Base-by-base conservation (phyloP, 805 yeast genomes). In the Saccharomycopsis fibuligera region DNA sequence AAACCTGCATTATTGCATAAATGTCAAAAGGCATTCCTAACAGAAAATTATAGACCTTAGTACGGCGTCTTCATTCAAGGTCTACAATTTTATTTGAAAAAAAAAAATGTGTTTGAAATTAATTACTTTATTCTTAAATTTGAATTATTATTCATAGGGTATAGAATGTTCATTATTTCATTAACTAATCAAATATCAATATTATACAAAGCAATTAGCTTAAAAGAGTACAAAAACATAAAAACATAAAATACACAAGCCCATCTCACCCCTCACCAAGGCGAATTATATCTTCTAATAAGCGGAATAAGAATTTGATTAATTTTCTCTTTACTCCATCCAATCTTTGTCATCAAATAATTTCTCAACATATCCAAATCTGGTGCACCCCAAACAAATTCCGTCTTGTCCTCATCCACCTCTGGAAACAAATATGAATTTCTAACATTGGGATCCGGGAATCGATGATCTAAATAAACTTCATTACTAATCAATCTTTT, bases 311-410 rank as follows among this genome's bases (percentile, higher is more conserved):
- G 68, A 2, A 89, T 81, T 58, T 86, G 90, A 59, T 91, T 95
- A 2, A 87, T 82, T 50, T 78, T 74, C 6, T 74, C 80, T 57
- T 79, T 79, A 2, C 75, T 67, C 97, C 99, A 95, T 2, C 90
- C 89, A 6, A 89, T 79, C 40, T 78, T 78, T 41, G 66, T 69
- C 74, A 75, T 76, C 62, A 93, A 68, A 56, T 76, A 90, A 0
- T 77, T 70, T 27, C 97, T 67, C 44, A 93, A 68, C 55, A 78
- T 79, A 57, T 89, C 97, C 50, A 90, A 65, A 61, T 86, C 88
- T 0, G 97, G 96, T 2, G 70, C 66, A 0, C 97, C 98, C 99
- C 99, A 93, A 41, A 75, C 75, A 65, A 93, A 90, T 47, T 75
- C 73, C 0, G 90, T 84, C 41, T 68, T 68, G 61, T 90, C 96